These are phyloP conservation scores for Rutstroemia sp. DNA, from an alignment of 2,329 filamentous ascomycete species.

Conservation along the genomic window DNA sequence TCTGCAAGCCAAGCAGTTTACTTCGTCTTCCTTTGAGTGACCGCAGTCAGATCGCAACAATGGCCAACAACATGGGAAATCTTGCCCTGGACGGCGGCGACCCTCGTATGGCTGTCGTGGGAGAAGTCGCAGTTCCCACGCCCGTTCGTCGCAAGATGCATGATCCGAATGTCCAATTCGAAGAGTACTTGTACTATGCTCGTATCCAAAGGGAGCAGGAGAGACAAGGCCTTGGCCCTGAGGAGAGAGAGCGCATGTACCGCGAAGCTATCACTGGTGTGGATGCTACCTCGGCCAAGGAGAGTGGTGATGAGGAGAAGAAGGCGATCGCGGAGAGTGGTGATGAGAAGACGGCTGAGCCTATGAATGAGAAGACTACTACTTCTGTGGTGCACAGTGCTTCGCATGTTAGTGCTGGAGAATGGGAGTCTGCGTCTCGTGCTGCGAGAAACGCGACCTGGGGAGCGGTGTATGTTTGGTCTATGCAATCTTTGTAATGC, in stretches of 20 bases:
- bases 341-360: neutral
- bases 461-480: constrained; percentile 32
- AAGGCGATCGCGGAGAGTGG: neutral
- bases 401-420: constrained; percentile 14
- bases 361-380: neutral
- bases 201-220: constrained; percentile 25
- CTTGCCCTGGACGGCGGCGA: constrained; percentile 6
- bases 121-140: neutral
- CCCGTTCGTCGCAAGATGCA: constrained; percentile 11
- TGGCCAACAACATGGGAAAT: constrained; percentile 8
- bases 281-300: neutral
- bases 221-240: constrained; percentile 11
- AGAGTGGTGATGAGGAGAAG: constrained; percentile 8
- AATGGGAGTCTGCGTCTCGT: constrained; percentile 40
- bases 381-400: neutral
- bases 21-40: neutral
- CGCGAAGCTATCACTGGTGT: constrained; percentile 3
- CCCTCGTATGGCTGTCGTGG: constrained; percentile 6
- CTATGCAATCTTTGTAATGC: neutral
- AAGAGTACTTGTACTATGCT: constrained; percentile 31
- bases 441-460: constrained; percentile 38
- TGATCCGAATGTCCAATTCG: constrained; percentile 27
- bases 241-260: constrained; percentile 18
- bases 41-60: neutral
- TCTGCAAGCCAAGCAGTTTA: no score